A percentile compares a stretch with the other conserved stretches of the same genome.
Conservation (phyloP, 805 yeast species). For the Candida sithepensis region DNA sequence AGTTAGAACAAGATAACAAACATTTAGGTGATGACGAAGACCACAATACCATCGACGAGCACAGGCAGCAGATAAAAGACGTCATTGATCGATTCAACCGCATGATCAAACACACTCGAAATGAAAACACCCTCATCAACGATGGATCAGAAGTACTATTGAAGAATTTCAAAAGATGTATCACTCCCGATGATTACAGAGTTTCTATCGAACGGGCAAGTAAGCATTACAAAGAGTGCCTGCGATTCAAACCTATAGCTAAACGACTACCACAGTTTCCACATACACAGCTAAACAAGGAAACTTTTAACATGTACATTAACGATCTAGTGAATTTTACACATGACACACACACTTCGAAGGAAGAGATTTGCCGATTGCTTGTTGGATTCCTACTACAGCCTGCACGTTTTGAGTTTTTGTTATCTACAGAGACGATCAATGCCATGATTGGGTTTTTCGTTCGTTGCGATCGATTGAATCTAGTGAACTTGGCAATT, state of each 20-base stretch:
- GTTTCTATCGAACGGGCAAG: background rate
- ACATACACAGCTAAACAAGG: background rate
- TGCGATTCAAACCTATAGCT: background rate
- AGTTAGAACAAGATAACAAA: background rate
- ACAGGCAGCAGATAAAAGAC: background rate
- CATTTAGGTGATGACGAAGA: background rate
- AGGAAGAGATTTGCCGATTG: background rate
- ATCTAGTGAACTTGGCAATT: conserved; percentile 1
- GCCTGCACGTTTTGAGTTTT: background rate
- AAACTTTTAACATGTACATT: background rate
- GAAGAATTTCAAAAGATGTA: background rate
- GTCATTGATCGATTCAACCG: background rate
- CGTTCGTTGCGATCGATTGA: conserved; percentile 2
- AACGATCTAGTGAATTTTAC: conserved; percentile 2
- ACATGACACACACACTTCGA: background rate
- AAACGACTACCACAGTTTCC: background rate
- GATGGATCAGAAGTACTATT: background rate
- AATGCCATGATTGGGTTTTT: conserved; percentile 10
- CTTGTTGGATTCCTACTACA: background rate
- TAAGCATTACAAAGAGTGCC: background rate
- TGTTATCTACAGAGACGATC: conserved; percentile 4
- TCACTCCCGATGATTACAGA: background rate
- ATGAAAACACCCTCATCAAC: background rate
- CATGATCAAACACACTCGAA: background rate
- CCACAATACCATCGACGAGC: background rate